Evolutionary conservation across 352 stramenopile genomes (phyloP), one percentile per base, ranked within the genome.

Genomic region (Phytophthora kernoviae): DNA sequence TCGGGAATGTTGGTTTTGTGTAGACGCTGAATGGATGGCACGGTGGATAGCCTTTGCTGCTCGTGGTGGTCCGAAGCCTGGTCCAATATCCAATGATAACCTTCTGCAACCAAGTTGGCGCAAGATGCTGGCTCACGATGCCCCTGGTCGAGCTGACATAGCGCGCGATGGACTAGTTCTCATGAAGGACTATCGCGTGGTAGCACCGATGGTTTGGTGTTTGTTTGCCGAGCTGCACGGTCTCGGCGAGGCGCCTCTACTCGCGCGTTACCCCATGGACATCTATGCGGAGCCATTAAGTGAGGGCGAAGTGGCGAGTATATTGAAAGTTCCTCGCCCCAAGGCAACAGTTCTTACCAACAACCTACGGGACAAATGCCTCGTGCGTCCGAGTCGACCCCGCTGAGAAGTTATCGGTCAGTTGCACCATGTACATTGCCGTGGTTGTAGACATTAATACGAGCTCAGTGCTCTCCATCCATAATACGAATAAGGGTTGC

Each of bases 161-260:
- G 68, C 75, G 5, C 70, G 75, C 0, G 26, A 61, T 6, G 78
- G 77, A 1, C 58, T 94, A 8, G 45, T 79, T 54, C 55, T 79
- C 4, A 68, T 73, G 50, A 69, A 70, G 30, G 70, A 94, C 67
- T 94, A 91, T 39, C 80, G 84, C 2, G 77, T 76, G 37, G 82
- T 94, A 34, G 73, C 77, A 24, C 81, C 84, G 7, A 88, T 94
- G 68, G 82, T 94, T 12, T 94, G 82, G 82, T 79, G 77, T 30
- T 50, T 94, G 3, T 74, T 92, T 18, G 71, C 58, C 9, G 82
- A 88, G 60, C 57, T 91, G 8, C 77, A 94, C 52, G 80, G 82
- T 14, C 52, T 68, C 1, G 78, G 75, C 34, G 76, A 88, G 24
- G 71, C 79, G 5, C 84, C 84, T 9, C 30, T 70, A 14, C 51